These are phyloP conservation scores for Candida sanyiensis DNA, from an alignment of 805 yeast species.

Conservation along the genomic window DNA sequence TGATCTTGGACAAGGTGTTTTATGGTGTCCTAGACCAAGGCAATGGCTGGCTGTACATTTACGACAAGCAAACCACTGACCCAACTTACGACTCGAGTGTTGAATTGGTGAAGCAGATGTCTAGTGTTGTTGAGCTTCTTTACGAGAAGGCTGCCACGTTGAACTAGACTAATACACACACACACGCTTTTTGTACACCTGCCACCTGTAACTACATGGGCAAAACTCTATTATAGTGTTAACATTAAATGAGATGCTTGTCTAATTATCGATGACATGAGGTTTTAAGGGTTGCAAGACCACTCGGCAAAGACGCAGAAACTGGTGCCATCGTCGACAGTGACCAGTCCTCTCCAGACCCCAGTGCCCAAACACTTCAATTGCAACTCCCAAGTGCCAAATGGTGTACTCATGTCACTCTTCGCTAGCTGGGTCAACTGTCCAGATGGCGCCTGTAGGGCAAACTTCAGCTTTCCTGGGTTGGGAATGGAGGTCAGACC, in stretches of 20 bases:
- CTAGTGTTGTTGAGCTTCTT: constrained; percentile 80
- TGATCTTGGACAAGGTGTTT: constrained; percentile 94
- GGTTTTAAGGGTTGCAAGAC: constrained; percentile 40
- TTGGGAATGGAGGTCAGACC: constrained; percentile 15
- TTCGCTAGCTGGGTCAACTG: constrained; percentile 56
- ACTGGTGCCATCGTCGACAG: constrained; percentile 68
- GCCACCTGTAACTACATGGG: constrained; percentile 51
- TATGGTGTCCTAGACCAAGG: constrained; percentile 97
- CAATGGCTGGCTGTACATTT: constrained; percentile 92
- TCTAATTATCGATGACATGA: no score
- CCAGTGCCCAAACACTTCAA: constrained; percentile 69
- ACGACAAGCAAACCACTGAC: constrained; percentile 84
- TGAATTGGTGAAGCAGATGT: constrained; percentile 81
- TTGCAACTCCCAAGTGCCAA: constrained; percentile 54
- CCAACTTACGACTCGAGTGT: constrained; percentile 83
- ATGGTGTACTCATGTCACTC: constrained; percentile 40
- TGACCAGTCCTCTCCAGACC: constrained; percentile 74
- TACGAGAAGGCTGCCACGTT: constrained; percentile 90
- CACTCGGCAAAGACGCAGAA: constrained; percentile 93
- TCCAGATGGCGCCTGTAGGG: constrained; percentile 82
- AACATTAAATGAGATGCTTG: no score
- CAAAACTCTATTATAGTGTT: no score
- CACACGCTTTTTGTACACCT: constrained; percentile 1
- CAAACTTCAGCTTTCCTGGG: constrained; percentile 44
- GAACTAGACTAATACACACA: no score